Evolutionary conservation across 768 basidiomycete species (phyloP).

Genomic region (Mycena polygramma): DNA sequence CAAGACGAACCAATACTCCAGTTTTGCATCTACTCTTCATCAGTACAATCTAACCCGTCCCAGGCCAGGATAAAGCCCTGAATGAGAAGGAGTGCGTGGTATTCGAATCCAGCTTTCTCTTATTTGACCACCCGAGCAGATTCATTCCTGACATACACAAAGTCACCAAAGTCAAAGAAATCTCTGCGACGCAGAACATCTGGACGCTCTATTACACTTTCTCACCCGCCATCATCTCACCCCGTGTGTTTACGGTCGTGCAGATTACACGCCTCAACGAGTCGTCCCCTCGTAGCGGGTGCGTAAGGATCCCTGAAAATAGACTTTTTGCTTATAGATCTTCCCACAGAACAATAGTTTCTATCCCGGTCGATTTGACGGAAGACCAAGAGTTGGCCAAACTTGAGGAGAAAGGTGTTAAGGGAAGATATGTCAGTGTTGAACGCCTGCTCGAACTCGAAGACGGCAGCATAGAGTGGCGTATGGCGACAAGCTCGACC

Average conservation of each 20-base stretch:
- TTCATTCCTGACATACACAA: constrained; percentile 77
- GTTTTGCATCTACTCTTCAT: background rate
- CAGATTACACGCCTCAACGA: constrained; percentile 71
- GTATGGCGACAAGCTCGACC: constrained; percentile 83
- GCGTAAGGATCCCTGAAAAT: constrained; percentile 38
- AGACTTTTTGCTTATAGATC: no score
- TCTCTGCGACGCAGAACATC: constrained; percentile 74
- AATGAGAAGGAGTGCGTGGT: constrained; percentile 75
- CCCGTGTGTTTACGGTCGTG: constrained; percentile 82
- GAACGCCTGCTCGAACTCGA: constrained; percentile 75
- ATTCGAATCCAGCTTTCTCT: constrained; percentile 2
- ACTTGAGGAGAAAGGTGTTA: constrained; percentile 73
- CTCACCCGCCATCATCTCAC: constrained; percentile 70
- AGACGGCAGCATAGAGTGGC: constrained; percentile 78
- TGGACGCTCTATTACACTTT: constrained; percentile 84
- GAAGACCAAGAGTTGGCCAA: constrained; percentile 68
- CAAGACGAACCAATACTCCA: no score
- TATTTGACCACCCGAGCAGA: constrained; percentile 43
- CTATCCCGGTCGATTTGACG: constrained; percentile 77
- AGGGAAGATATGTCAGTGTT: constrained; percentile 77
- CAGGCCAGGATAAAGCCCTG: constrained; percentile 65
- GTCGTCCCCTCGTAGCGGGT: constrained; percentile 70
- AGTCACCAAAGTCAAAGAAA: constrained; percentile 69
- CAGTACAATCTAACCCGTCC: background rate
- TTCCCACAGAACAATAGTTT: constrained; percentile 61